phyloP scores from a whole-genome alignment of 2,329 filamentous ascomycete genomes.

The Colletotrichum sp. region DNA sequence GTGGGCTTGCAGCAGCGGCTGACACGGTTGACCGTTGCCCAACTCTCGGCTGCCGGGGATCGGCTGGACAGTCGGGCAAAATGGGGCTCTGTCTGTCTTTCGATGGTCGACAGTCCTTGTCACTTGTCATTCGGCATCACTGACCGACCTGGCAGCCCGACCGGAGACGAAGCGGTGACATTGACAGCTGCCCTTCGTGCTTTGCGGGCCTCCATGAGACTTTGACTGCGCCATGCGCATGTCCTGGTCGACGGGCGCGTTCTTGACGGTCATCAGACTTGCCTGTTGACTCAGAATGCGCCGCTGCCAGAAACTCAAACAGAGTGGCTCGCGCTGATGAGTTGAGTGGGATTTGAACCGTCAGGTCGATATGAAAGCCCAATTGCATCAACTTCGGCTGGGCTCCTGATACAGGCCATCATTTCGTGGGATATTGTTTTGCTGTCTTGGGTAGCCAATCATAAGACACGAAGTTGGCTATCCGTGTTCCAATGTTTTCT shows the following conservation, averaged over 20 bases:
- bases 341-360: neutral
- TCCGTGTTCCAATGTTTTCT: conserved; percentile 1
- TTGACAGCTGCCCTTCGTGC: neutral
- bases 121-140: neutral
- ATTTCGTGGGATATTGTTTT: conserved; percentile 20
- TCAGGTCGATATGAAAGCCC: neutral
- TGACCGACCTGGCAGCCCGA: neutral
- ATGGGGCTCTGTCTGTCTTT: neutral
- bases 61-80: neutral
- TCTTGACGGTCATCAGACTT: neutral
- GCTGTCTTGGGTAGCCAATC: neutral
- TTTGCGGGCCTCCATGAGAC: neutral
- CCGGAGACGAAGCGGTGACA: conserved; percentile 1
- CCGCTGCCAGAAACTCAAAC: neutral
- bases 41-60: neutral
- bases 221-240: neutral
- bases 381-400: neutral
- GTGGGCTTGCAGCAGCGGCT: neutral
- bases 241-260: neutral
- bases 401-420: conserved; percentile 12
- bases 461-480: neutral
- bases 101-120: neutral
- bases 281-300: neutral
- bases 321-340: neutral
- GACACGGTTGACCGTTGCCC: neutral